Evolutionary conservation across 1,284 basidiomycete genomes (phyloP).

Genomic region (Ustilago crameri): DNA sequence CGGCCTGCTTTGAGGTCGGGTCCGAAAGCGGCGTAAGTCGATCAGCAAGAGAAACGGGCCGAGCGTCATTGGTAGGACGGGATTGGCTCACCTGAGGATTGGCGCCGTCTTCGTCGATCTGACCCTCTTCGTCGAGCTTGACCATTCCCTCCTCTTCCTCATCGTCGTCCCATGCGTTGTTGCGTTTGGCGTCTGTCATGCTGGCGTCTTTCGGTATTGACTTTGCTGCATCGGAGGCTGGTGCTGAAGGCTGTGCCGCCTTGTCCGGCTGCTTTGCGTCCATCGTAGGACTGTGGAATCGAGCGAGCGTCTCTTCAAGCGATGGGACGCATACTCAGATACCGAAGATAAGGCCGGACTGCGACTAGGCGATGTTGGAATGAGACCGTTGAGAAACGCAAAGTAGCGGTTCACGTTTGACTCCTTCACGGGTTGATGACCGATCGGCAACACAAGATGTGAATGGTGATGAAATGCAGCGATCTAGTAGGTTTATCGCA

Average conservation of each 20-base stretch:
- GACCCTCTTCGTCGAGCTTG: slow-evolving; percentile 47
- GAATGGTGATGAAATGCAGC: too few species aligned
- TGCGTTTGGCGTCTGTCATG: slow-evolving; percentile 6
- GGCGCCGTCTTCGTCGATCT: slow-evolving; percentile 42
- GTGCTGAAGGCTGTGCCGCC: neutral
- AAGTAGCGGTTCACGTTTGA: too few species aligned
- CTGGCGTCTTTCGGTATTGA: slow-evolving; percentile 5
- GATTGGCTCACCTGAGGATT: slow-evolving; percentile 36
- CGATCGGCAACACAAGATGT: too few species aligned
- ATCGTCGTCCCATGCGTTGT: slow-evolving; percentile 14
- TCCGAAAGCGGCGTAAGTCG: slow-evolving; percentile 31
- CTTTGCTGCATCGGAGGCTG: neutral
- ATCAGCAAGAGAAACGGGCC: slow-evolving; percentile 31
- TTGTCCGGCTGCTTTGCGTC: slow-evolving; percentile 9
- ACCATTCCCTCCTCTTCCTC: slow-evolving; percentile 54
- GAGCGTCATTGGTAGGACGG: slow-evolving; percentile 20
- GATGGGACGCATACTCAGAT: neutral
- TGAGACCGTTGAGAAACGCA: too few species aligned
- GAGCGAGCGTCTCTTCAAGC: neutral
- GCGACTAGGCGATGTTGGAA: too few species aligned
- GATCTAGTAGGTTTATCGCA: too few species aligned
- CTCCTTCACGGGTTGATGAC: too few species aligned
- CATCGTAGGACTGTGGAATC: slow-evolving; percentile 1
- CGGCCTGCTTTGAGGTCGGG: slow-evolving; percentile 14
- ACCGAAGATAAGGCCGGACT: too few species aligned